Evolutionary conservation across 352 stramenopile genomes (phyloP).

Genomic region (Pythium dissotocum): DNA sequence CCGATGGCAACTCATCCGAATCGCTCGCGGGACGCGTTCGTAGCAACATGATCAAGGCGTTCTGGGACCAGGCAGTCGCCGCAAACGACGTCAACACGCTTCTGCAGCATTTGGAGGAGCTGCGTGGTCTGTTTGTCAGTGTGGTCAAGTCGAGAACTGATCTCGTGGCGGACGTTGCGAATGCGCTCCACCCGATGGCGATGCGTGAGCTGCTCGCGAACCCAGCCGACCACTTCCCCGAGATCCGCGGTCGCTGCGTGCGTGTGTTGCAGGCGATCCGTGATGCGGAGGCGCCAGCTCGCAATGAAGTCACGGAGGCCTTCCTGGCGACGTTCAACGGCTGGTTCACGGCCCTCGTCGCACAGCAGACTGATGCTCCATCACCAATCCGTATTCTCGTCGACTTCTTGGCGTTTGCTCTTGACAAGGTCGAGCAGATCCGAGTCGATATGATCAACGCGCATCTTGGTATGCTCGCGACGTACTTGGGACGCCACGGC

Average conservation of each 20-base stretch:
- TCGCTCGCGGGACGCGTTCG: slow-evolving; percentile 44
- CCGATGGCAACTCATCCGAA: slow-evolving; percentile 2
- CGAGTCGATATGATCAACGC: slow-evolving; percentile 61
- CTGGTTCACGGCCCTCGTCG: slow-evolving; percentile 26
- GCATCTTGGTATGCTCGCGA: slow-evolving; percentile 49
- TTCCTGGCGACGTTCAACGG: slow-evolving; percentile 39
- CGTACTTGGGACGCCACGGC: slow-evolving; percentile 62
- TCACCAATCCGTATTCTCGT: slow-evolving; percentile 39
- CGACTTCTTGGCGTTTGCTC: slow-evolving; percentile 63
- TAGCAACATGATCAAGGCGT: slow-evolving; percentile 58
- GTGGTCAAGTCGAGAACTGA: slow-evolving; percentile 28
- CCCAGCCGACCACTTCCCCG: slow-evolving; percentile 27
- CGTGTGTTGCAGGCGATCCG: slow-evolving; percentile 50
- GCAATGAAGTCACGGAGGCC: slow-evolving; percentile 41
- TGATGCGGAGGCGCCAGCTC: slow-evolving; percentile 48
- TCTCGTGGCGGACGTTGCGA: slow-evolving; percentile 43
- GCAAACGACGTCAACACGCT: slow-evolving; percentile 52
- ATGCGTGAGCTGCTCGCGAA: slow-evolving; percentile 44
- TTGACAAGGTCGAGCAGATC: slow-evolving; percentile 69
- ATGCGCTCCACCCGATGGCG: slow-evolving; percentile 32
- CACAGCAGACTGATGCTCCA: slow-evolving; percentile 15
- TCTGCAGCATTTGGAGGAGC: slow-evolving; percentile 50
- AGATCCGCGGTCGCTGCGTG: slow-evolving; percentile 45
- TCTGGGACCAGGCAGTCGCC: slow-evolving; percentile 63
- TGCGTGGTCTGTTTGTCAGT: slow-evolving; percentile 40